Conservation (phyloP, 2,329 filamentous ascomycete genomes). For the Alternaria triticimaculans region DNA sequence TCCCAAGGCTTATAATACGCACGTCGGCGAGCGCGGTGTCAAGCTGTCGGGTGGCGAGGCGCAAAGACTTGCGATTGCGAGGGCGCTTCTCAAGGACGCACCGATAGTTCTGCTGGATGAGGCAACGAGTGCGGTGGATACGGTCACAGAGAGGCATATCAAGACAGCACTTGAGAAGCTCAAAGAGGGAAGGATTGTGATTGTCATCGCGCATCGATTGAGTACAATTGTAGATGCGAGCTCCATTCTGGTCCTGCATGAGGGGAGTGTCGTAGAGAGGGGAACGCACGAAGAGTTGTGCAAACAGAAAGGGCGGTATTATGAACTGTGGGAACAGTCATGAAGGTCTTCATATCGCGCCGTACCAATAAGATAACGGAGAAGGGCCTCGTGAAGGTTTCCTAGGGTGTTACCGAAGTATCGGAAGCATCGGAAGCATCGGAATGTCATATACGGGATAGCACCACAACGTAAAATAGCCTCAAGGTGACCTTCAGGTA, state of each 20-base stretch:
- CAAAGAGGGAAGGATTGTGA: constrained; percentile 66
- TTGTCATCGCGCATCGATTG: constrained; percentile 75
- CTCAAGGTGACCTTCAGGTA: background rate
- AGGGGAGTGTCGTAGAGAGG: constrained; percentile 12
- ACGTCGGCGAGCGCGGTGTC: constrained; percentile 37
- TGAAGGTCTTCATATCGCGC: background rate
- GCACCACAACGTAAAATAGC: background rate
- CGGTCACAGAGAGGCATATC: constrained; percentile 68
- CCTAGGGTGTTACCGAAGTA: background rate
- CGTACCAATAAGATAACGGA: background rate
- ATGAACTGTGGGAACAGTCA: background rate
- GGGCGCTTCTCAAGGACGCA: constrained; percentile 76
- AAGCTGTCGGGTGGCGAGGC: constrained; percentile 67
- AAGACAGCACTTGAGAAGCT: constrained; percentile 64
- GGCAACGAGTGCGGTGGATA: constrained; percentile 82
- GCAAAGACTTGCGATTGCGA: constrained; percentile 70
- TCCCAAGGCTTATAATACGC: constrained; percentile 43
- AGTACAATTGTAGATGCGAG: constrained; percentile 83
- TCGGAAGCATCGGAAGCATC: background rate
- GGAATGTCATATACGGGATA: background rate
- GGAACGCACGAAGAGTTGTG: constrained; percentile 14
- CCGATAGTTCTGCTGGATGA: constrained; percentile 84
- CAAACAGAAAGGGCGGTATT: background rate
- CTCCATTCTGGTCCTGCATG: constrained; percentile 15
- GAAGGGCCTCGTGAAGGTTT: background rate